Base-by-base conservation (phyloP, 2,329 filamentous ascomycete genomes). In the Xylariaceae sp. region DNA sequence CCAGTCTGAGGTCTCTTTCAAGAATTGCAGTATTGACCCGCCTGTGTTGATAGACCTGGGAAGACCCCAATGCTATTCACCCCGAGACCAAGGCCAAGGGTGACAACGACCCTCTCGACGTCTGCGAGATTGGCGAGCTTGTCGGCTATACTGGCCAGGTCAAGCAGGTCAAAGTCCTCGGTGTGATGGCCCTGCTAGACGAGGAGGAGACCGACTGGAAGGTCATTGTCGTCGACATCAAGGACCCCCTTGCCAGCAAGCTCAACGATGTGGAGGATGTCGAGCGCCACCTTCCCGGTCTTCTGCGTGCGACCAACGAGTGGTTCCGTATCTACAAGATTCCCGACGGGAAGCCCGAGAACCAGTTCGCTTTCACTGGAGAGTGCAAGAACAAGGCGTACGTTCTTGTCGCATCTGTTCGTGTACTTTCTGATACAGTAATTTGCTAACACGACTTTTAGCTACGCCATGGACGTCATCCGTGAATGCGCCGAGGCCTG, bases 311-410 rank as follows among this genome's bases (percentile, higher is more conserved):
- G 63, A 97, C 90, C 64, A 98, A 98, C 65, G 92, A 98, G 77
- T 98, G 92, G 92, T 98, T 98, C 88, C 88, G 92, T 69, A 98
- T 98, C 81, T 98, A 98, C 85, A 98, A 98, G 80, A 98, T 98
- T 71, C 92, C 92, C 64, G 92, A 98, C 65, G 92, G 92, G 77
- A 98, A 98, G 88, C 89, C 90, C 59, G 92, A 98, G 85, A 98
- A 98, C 82, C 92, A 97, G 75, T 98, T 98, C 64, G 92, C 92
- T 60, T 98, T 98, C 77, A 96, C 89, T 44, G 92, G 92, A 74
- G 92, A 98, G 78, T 97, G 90, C 86, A 98, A 98, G 85, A 98
- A 98, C 83, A 94, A 89, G 82, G 88, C 85, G 85, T 88, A 56
- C 51, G 76, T 55, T 34, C 13, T 13, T 15, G 28, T 8, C 26